Evolutionary conservation across 441 rosid genomes (phyloP).

Genomic region (Mallotus repandus): DNA sequence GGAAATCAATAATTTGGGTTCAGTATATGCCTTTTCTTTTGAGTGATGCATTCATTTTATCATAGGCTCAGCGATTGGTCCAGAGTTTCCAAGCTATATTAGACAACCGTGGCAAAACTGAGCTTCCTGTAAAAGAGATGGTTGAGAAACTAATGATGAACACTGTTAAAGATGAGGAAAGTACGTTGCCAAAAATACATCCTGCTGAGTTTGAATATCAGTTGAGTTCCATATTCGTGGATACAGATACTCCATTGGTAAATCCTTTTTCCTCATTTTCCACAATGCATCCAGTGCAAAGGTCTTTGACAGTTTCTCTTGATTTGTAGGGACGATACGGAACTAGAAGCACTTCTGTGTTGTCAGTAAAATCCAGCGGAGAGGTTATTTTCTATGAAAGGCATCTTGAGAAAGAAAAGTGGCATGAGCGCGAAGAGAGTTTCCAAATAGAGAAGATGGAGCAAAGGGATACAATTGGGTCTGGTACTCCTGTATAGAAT

Average conservation of each 20-base stretch:
- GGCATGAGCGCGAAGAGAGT: conserved; percentile 47
- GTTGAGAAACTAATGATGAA: conserved; percentile 55
- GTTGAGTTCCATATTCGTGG: conserved; percentile 62
- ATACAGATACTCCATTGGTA: conserved; percentile 37
- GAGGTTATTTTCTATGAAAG: conserved; percentile 51
- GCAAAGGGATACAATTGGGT: neutral
- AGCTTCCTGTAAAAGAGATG: conserved; percentile 53
- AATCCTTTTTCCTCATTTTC: neutral
- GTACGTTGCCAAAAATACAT: conserved; percentile 42
- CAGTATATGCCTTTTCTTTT: no score
- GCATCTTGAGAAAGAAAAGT: conserved; percentile 44
- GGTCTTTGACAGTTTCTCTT: neutral
- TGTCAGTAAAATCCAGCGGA: conserved; percentile 46
- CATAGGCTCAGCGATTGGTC: conserved; percentile 53
- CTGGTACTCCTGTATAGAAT: neutral
- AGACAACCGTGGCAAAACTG: conserved; percentile 33
- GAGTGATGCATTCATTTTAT: neutral
- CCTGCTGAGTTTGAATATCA: conserved; percentile 43
- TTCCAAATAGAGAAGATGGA: conserved; percentile 30
- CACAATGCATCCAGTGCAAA: neutral
- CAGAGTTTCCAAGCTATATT: conserved; percentile 39
- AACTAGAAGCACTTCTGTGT: conserved; percentile 64
- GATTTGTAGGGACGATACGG: conserved; percentile 56
- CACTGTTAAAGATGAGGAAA: conserved; percentile 43
- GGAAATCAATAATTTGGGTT: neutral